Base-by-base conservation (phyloP, 768 basidiomycete genomes). In the Tubosaeta brunneosetosa region DNA sequence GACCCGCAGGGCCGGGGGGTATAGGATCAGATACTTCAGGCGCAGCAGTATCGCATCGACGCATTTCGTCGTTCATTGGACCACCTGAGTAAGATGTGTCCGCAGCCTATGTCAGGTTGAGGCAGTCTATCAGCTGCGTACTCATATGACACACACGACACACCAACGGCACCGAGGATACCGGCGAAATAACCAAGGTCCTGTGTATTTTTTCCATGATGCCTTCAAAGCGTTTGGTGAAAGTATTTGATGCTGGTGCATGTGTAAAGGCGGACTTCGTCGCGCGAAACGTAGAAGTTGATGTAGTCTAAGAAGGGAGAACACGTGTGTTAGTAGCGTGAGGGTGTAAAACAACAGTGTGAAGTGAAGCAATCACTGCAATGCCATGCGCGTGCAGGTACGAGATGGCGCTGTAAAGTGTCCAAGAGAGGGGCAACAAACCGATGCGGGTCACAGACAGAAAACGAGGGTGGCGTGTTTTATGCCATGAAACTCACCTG, bases 151-250 rank as follows among this genome's bases (percentile, higher is more conserved):
- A 55, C 32, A 36, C 26, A 48, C 38, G 33, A 53, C 66, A 7
- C 43, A 66, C 65, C 56, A 48, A 51, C 45, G 66, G 46, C 17
- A 73, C 71, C 16, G 81, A 77, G 33, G 76, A 64, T 4, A 75
- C 66, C 8, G 87, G 86, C 13, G 77, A 76, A 59, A 88, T 75
- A 5, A 80, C 75, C 25, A 91, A 72, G 17, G 79, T 77, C 49
- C 78, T 76, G 61, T 90, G 86, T 47, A 91, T 89, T 54, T 75
- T 81, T n/a, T 76, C 68, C 25, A 86, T 74, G 14, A 88, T 69
- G 17, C 79, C 78, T 31, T 72, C 67, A 61, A 87, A 85, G 32
- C 67, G 71, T 52, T 61, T 53, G 33, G 49, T 17, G 16, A 64
- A 56, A 44, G 50, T 29, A 43, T 48, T 44, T 48, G 56, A 51